Evolutionary conservation across 2,329 filamentous ascomycete genomes (phyloP), one percentile per base, ranked within the genome.

Genomic region (Colletotrichum sp.): DNA sequence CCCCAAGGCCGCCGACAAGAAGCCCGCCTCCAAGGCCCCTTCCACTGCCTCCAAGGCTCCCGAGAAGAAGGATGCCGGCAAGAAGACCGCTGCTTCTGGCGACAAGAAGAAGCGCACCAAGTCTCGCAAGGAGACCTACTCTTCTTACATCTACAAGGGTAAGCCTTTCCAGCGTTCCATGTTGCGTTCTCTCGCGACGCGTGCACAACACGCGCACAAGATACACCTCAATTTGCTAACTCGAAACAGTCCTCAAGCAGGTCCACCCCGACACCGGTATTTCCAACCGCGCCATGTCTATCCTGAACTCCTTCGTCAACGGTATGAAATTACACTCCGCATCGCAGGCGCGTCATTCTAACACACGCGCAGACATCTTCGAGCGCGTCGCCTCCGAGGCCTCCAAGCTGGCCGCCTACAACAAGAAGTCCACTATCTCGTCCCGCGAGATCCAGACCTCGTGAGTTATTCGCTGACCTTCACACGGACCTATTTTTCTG

Each of bases 61-160:
- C 75, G 96, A 98, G 93, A 98, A 98, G 95, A 98, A 99, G 94
- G 96, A 99, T 90, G 97, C 96, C 80, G 97, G 96, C 91, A 99
- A 99, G 95, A 99, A 99, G 95, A 99, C 97, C 66, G 95, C 96
- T 77, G 93, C 96, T 78, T 93, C 95, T 85, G 97, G 97, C 80
- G 97, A 99, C 83, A 99, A 99, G 96, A 99, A 99, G 95, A 99
- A 99, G 96, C 95, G 97, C 86, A 98, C 96, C 91, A 99, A 99
- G 96, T 95, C 96, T 81, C 94, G 97, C 90, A 99, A 99, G 95
- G 97, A 99, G 92, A 99, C 97, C n/a, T 99, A 99, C 92, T 98
- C 95, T 82, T 98, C 95, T 72, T 99, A 99, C 93, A 99, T 99
- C 90, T 99, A 99, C 95, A 99, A 99, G 92, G 97, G 96, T 98